phyloP scores from a whole-genome alignment of 352 stramenopile species.

The Pythium biforme region DNA sequence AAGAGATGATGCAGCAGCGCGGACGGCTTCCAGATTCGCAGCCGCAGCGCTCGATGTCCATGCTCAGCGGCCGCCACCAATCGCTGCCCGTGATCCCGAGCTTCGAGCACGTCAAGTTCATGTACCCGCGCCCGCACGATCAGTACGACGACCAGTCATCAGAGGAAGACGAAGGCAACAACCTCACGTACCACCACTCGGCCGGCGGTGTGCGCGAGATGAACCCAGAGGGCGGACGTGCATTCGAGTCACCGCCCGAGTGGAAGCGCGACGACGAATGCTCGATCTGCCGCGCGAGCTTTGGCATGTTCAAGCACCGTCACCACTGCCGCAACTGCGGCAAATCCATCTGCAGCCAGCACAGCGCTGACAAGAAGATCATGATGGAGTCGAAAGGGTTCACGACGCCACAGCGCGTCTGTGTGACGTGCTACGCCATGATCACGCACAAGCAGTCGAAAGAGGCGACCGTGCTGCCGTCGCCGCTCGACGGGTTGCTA shows the following conservation, averaged over 20 bases:
- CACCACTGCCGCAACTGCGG: constrained; percentile 88
- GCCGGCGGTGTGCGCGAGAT: neutral
- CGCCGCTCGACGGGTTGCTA: constrained; percentile 23
- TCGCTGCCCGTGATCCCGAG: constrained; percentile 60
- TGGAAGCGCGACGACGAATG: constrained; percentile 80
- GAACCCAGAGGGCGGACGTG: neutral
- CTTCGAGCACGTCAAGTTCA: constrained; percentile 37
- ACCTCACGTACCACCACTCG: constrained; percentile 5
- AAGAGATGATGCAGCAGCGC: constrained; percentile 23
- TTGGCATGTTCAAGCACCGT: constrained; percentile 84
- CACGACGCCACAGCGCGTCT: constrained; percentile 74
- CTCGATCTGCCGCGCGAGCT: constrained; percentile 70
- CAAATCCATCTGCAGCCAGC: constrained; percentile 81
- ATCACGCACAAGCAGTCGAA: constrained; percentile 47
- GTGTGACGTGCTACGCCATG: constrained; percentile 71
- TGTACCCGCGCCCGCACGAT: constrained; percentile 1
- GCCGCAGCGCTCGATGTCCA: constrained; percentile 11
- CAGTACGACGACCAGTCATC: constrained; percentile 19
- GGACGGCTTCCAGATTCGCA: neutral
- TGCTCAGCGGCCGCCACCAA: constrained; percentile 35
- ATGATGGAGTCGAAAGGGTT: constrained; percentile 69
- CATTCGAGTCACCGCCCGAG: constrained; percentile 56
- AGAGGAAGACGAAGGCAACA: constrained; percentile 29
- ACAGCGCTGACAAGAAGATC: constrained; percentile 83
- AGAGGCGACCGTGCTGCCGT: constrained; percentile 34